Conservation (phyloP, 2,329 filamentous ascomycete genomes). For the Apiospora hydei region DNA sequence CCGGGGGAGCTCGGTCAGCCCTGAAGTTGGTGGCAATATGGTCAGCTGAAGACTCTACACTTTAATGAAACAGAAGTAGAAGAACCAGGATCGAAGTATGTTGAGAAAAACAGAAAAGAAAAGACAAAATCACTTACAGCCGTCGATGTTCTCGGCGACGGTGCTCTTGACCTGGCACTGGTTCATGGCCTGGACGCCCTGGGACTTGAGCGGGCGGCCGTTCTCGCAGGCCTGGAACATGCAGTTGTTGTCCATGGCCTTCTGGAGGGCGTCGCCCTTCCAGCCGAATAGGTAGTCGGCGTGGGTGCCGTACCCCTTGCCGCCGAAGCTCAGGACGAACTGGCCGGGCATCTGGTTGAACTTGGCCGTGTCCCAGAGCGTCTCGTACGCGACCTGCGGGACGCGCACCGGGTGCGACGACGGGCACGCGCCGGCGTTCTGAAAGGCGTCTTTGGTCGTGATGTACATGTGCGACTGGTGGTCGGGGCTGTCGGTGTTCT, state of each 20-base stretch:
- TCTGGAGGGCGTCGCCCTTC: constrained; percentile 42
- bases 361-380: constrained; percentile 51
- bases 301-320: constrained; percentile 46
- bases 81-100: too few species aligned
- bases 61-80: too few species aligned
- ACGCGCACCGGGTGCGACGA: constrained; percentile 50
- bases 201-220: constrained; percentile 38
- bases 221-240: constrained; percentile 43
- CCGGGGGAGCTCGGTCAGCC: background rate
- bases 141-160: constrained; percentile 38
- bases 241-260: constrained; percentile 42
- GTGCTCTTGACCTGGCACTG: constrained; percentile 36
- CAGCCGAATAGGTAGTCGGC: constrained; percentile 51
- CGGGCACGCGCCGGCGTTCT: constrained; percentile 45
- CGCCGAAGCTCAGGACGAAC: constrained; percentile 40
- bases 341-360: constrained; percentile 47
- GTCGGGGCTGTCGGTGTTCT: constrained; percentile 59
- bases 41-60: background rate
- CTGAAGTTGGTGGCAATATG: background rate
- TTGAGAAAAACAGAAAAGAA: background rate
- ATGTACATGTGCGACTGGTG: constrained; percentile 63
- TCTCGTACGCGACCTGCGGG: constrained; percentile 52
- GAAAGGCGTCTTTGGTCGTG: constrained; percentile 40
- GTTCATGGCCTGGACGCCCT: constrained; percentile 38
- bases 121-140: constrained; percentile 32